These are phyloP conservation scores for Guillardia theta DNA, from an alignment of 78 protist genomes.

Conservation along the genomic window DNA sequence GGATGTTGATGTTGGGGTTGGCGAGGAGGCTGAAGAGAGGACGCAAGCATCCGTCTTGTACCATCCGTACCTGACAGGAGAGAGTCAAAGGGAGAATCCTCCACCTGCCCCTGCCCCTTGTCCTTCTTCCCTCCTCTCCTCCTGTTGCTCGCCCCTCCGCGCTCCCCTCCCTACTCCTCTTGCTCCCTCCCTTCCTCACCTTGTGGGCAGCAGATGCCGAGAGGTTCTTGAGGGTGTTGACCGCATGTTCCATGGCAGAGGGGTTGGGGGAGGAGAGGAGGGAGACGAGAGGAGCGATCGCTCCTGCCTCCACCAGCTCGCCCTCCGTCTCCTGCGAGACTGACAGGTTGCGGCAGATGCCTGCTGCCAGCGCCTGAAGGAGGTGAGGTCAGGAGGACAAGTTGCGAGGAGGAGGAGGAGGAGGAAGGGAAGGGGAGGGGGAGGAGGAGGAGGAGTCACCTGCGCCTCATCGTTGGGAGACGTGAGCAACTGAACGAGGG, in stretches of 20 bases:
- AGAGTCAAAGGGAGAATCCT: not conserved
- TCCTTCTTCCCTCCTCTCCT: too few relatives aligned
- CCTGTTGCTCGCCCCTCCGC: too few relatives aligned
- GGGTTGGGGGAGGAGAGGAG: not conserved
- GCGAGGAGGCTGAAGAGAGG: not conserved
- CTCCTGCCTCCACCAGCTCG: slow-evolving; percentile 39
- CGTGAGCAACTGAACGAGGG: not conserved
- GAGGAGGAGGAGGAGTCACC: too few relatives aligned
- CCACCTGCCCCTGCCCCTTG: too few relatives aligned
- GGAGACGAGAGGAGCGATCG: not conserved
- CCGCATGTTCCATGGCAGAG: slow-evolving; percentile 5
- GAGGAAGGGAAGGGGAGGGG: too few relatives aligned
- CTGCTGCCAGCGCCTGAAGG: slow-evolving; percentile 13
- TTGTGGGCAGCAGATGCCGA: not conserved
- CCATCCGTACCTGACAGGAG: not conserved
- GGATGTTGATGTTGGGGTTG: not conserved
- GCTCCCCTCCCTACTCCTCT: too few relatives aligned
- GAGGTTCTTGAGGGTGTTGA: not conserved
- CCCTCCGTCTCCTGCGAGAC: not conserved
- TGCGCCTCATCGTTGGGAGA: slow-evolving; percentile 3
- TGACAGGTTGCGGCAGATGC: slow-evolving; percentile 32
- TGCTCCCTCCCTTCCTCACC: too few relatives aligned
- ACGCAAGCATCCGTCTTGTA: not conserved
- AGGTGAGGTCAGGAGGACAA: too few relatives aligned
- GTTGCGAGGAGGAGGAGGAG: too few relatives aligned